Base-by-base conservation (phyloP, 2,329 filamentous ascomycete genomes). In the Fonsecaea multimorphosa region DNA sequence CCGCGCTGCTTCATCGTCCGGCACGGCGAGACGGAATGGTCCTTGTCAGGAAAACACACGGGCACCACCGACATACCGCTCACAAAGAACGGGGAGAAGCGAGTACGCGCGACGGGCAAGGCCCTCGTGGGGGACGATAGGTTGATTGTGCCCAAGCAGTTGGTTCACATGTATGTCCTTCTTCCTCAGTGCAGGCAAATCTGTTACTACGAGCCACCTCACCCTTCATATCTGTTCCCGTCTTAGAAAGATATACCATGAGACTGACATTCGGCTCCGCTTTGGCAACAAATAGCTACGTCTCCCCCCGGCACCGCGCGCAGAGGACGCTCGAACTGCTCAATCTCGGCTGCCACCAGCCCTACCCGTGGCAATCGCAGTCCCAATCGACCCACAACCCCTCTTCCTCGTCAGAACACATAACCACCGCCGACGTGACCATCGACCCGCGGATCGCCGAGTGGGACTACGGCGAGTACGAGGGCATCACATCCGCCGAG, bases 21-120 rank as follows among this genome's bases (percentile, higher is more conserved):
- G 72, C 93, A 97, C 76, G 94, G 93, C 79, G 92, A 97, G 81
- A 98, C 93, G 3, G 92, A 96, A 82, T 98, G 93, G 93, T 96
- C 91, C 4, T 87, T 96, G 55, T 90, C 90, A 72, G 93, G 92
- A 63, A 85, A 88, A 59, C 92, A 97, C 79, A 98, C 94, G 0
- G 91, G 93, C 58, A 84, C 82, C 31, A 91, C 91, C n/a, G 93
- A 98, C 74, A 91, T 98, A 3, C 89, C 92, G 0, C 83, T 97
- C 40, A 97, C 93, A 0, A 80, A 84, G 58, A 90, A 92, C 75
- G 94, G 94, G 59, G 91, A 93, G 82, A 91, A 87, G 76, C 85
- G 91, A 66, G 85, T 93, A 65, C 82, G 81, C 64, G 88, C 90
- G 1, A 97, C 94, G 0, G 93, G 93, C 6, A 86, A 87, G 72